phyloP scores from a whole-genome alignment of 2,329 filamentous ascomycete species.

The Exophiala bonariae region DNA sequence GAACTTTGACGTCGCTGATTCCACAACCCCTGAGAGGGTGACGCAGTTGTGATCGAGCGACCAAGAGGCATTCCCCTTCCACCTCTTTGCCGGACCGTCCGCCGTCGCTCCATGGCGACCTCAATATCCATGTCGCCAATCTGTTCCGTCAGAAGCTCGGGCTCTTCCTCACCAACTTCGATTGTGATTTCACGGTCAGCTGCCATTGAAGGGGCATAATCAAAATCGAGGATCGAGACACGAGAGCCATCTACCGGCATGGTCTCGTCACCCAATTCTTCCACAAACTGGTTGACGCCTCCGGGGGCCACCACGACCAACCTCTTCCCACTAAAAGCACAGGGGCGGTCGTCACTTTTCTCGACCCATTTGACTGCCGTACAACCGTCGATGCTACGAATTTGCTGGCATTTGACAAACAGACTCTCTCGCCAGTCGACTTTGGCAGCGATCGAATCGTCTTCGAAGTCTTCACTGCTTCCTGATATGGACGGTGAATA shows the following conservation, averaged over 20 bases:
- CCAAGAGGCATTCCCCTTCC: conserved; percentile 26
- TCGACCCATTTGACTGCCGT: conserved; percentile 72
- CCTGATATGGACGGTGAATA: conserved; percentile 30
- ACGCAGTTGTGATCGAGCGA: conserved; percentile 42
- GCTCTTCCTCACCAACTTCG: conserved; percentile 70
- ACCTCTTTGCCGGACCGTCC: conserved; percentile 49
- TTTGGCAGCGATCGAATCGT: conserved; percentile 33
- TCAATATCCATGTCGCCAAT: conserved; percentile 73
- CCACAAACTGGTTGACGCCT: conserved; percentile 57
- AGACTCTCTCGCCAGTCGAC: conserved; percentile 68
- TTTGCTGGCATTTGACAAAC: conserved; percentile 66
- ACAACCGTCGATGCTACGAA: conserved; percentile 66
- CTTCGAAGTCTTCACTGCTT: conserved; percentile 25
- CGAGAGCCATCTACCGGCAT: conserved; percentile 78
- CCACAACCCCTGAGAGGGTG: conserved; percentile 11
- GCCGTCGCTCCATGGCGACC: conserved; percentile 73
- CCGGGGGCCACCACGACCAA: conserved; percentile 73
- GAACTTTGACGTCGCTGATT: conserved; percentile 10
- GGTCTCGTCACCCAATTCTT: conserved; percentile 66
- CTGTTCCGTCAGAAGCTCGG: conserved; percentile 72
- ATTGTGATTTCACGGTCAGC: conserved; percentile 62
- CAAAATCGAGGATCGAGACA: conserved; percentile 72
- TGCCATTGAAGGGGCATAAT: conserved; percentile 61
- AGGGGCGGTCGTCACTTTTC: conserved; percentile 50
- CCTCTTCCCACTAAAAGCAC: conserved; percentile 33